Percentiles rank a stretch among this genome's conserved stretches.
Conservation (phyloP, 305 asterid genomes). For the Nicotiana rustica region DNA sequence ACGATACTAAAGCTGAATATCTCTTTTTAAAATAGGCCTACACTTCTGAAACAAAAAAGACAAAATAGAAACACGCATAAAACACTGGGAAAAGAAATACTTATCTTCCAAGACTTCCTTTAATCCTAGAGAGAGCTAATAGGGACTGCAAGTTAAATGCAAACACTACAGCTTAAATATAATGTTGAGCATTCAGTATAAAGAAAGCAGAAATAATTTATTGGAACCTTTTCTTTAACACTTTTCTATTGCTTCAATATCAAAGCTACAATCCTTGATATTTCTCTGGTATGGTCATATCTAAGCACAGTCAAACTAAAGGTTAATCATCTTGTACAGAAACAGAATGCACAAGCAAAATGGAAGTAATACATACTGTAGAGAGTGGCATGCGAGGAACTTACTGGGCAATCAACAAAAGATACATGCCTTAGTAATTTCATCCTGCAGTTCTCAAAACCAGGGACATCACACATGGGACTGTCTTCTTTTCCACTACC, state of each 20-base stretch:
- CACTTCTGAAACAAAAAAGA: too few relatives aligned
- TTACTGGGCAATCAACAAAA: constrained; percentile 97
- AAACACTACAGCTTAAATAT: neutral
- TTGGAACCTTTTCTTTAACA: neutral
- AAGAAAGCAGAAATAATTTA: neutral
- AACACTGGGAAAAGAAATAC: too few relatives aligned
- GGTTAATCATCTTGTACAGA: neutral
- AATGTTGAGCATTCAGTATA: neutral
- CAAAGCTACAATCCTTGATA: neutral
- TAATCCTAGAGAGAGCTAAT: neutral
- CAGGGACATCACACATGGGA: constrained; percentile 96
- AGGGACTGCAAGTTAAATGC: constrained; percentile 18
- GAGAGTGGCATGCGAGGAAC: constrained; percentile 36
- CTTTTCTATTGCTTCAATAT: neutral
- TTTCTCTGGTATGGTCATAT: neutral
- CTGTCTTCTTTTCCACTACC: constrained; percentile 97
- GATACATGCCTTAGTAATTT: constrained; percentile 92
- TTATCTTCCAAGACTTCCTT: constrained; percentile 3
- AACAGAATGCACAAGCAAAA: constrained; percentile 6
- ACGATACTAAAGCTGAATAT: too few relatives aligned
- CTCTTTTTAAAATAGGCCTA: too few relatives aligned
- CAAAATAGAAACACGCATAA: too few relatives aligned
- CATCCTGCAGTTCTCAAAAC: constrained; percentile 90
- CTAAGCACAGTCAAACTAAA: neutral
- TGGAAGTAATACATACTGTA: neutral